These are phyloP conservation scores for Trichophyton simii DNA, from an alignment of 2,329 filamentous ascomycete species.

Conservation along the genomic window DNA sequence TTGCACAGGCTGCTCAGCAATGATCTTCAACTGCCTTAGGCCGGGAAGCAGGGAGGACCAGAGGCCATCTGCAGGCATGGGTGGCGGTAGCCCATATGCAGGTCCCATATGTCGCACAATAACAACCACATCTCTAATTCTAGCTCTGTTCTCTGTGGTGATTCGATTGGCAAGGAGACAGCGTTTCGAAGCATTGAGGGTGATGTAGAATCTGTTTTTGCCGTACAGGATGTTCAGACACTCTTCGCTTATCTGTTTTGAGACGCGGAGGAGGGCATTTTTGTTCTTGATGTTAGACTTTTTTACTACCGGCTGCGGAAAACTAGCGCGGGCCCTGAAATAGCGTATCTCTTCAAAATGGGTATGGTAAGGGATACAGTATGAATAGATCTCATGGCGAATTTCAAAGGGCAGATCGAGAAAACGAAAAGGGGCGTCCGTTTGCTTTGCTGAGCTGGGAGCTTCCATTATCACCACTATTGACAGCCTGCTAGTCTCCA, in stretches of 20 bases:
- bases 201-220: not conserved
- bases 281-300: not conserved
- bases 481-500: not conserved
- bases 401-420: not conserved
- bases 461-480: not conserved
- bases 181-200: not conserved
- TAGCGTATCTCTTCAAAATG: slow-evolving; percentile 2
- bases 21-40: not conserved
- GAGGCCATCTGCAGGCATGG: not conserved
- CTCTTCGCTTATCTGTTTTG: not conserved
- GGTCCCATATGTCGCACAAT: not conserved
- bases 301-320: not conserved
- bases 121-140: not conserved
- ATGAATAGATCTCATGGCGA: not conserved
- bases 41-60: not conserved
- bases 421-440: not conserved
- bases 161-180: not conserved
- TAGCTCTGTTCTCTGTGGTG: not conserved
- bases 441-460: not conserved
- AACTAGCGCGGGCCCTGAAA: not conserved
- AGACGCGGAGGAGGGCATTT: not conserved
- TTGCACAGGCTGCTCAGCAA: not conserved
- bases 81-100: not conserved
- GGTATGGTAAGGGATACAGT: not conserved
- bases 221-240: slow-evolving; percentile 1